Evolutionary conservation across 2,329 filamentous ascomycete genomes (phyloP).

Genomic region (Fusarium papillatum): DNA sequence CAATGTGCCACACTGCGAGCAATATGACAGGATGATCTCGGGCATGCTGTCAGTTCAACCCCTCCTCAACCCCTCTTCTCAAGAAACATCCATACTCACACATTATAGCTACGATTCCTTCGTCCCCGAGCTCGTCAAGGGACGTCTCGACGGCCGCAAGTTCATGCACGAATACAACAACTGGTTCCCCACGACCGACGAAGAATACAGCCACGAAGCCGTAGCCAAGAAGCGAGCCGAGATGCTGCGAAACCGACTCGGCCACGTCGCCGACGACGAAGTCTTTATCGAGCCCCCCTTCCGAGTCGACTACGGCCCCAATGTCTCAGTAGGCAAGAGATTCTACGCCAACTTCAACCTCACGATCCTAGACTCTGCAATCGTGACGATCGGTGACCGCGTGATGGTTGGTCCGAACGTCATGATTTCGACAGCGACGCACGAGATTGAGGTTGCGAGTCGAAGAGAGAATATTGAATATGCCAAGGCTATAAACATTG

Average conservation of each 20-base stretch:
- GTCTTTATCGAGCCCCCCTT: conserved; percentile 70
- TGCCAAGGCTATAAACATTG: conserved; percentile 61
- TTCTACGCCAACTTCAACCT: conserved; percentile 70
- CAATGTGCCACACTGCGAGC: conserved; percentile 69
- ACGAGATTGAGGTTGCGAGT: conserved; percentile 63
- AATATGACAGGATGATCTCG: conserved; percentile 76
- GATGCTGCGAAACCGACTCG: conserved; percentile 61
- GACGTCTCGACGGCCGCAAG: conserved; percentile 62
- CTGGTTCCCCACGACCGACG: conserved; percentile 56
- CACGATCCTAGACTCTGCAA: conserved; percentile 64
- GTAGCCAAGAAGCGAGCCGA: conserved; percentile 41
- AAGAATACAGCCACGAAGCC: conserved; percentile 2
- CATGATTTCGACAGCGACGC: conserved; percentile 64
- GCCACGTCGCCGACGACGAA: conserved; percentile 58
- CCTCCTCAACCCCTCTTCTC: neutral
- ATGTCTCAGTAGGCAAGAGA: conserved; percentile 67
- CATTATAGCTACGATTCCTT: conserved; percentile 59
- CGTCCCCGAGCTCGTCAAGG: conserved; percentile 56
- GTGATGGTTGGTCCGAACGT: conserved; percentile 67
- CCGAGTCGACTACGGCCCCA: conserved; percentile 72
- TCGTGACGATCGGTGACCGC: conserved; percentile 65
- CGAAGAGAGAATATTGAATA: conserved; percentile 63
- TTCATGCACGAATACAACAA: conserved; percentile 67
- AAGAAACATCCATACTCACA: neutral
- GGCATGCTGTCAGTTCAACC: conserved; percentile 64